phyloP scores from a whole-genome alignment of 768 basidiomycete species.

The Tephrocybe sp. region DNA sequence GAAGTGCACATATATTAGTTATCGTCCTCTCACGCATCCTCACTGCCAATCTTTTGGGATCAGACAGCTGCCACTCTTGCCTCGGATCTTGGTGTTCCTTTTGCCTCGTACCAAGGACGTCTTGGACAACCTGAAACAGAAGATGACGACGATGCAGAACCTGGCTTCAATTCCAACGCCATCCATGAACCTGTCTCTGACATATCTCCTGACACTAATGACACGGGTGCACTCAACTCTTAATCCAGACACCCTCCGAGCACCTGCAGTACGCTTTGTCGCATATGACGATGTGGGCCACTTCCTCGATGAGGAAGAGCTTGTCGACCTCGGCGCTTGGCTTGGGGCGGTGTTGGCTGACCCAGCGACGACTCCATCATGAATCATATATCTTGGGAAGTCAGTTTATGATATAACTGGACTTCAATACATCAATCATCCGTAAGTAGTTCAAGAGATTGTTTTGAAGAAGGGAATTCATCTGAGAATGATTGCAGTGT shows the following conservation, averaged over 20 bases:
- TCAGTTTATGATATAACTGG: too few species aligned
- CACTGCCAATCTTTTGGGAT: constrained; percentile 71
- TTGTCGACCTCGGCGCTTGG: constrained; percentile 27
- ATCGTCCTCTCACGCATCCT: constrained; percentile 39
- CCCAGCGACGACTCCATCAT: too few species aligned
- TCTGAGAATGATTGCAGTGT: too few species aligned
- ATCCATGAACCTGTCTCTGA: neutral
- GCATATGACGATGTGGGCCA: constrained; percentile 26
- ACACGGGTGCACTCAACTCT: neutral
- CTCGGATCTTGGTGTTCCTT: constrained; percentile 40
- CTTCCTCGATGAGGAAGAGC: constrained; percentile 22
- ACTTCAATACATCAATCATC: too few species aligned
- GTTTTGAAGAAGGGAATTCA: too few species aligned
- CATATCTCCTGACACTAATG: neutral
- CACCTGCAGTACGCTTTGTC: constrained; percentile 22
- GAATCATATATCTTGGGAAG: too few species aligned
- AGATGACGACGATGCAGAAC: too few species aligned
- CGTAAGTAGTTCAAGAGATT: too few species aligned
- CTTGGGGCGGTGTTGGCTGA: constrained; percentile 2
- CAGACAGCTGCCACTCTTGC: constrained; percentile 56
- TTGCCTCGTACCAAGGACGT: constrained; percentile 9
- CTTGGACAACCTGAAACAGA: neutral
- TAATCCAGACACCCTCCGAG: neutral
- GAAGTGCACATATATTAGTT: constrained; percentile 34
- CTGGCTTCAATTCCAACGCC: too few species aligned